Base-by-base conservation (phyloP, 257 asterid species). In the Plantago major region DNA sequence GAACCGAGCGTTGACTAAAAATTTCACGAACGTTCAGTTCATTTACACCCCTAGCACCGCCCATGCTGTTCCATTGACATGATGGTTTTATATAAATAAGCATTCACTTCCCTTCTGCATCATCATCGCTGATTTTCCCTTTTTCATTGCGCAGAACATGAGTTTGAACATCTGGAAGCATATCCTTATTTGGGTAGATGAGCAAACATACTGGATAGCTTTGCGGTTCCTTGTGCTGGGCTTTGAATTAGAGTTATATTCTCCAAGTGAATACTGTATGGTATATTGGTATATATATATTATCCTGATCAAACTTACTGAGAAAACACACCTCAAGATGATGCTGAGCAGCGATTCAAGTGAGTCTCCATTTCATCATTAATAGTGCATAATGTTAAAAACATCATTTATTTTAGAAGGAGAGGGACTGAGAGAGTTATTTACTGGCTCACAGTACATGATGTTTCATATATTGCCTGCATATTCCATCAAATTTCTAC, bases 171-270 rank as follows among this genome's bases (percentile, higher is more conserved):
- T 93, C 67, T 83, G 87, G 79, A 87, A 79, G 72, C 86, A 89
- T 69, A 77, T 93, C 73, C 85, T 93, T 58, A 63, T 84, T 63
- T 89, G 99, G 99, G 91, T 93, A 38, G 99, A 89, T 76, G 96
- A 87, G 85, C 94, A 86, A 75, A 93, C 99, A 65, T 93, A 89
- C 72, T 89, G 97, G 97, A 85, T 87, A 48, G 99, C 96, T 60
- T 76, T 81, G 70, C 97, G 97, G 63, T 89, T 89, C 76, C 94
- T 93, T 55, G 48, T 81, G 53, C 74, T 93, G 79, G 99, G 99
- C 60, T 93, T 93, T 76, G 96, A 93, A 70, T 73, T 93, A 63
- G 96, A 92, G 71, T 77, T 93, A 59, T 93, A 87, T 80, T 82
- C 97, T 30, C 73, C 99, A 13, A 76, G 82, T 78, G 99, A 93